These are phyloP conservation scores for Gracilaria gracilis DNA, from an alignment of 23 red algal genomes.

Conservation along the genomic window DNA sequence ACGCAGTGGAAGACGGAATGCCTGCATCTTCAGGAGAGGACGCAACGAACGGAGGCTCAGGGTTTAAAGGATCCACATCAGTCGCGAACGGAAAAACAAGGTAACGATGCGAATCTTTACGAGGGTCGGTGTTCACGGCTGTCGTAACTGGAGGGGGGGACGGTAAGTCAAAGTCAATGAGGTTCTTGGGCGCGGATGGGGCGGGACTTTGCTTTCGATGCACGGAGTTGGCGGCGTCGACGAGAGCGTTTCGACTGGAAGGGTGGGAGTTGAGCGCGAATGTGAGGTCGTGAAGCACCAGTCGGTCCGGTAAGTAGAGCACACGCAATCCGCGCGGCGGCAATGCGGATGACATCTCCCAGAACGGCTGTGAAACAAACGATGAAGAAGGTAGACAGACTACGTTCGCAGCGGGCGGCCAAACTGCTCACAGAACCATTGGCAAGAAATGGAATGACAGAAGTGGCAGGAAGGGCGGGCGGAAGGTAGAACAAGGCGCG, in stretches of 20 bases:
- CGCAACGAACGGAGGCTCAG: conserved; percentile 3
- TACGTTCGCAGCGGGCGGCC: neutral
- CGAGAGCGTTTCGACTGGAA: conserved; percentile 81
- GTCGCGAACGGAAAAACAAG: conserved; percentile 77
- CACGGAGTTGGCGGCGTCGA: conserved; percentile 83
- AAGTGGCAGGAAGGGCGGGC: neutral
- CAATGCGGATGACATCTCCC: neutral
- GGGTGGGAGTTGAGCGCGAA: conserved; percentile 60
- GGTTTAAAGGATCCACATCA: conserved; percentile 20
- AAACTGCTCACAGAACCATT: neutral
- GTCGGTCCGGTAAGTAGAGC: conserved; percentile 71
- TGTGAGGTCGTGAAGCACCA: conserved; percentile 82
- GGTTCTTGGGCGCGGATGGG: conserved; percentile 17
- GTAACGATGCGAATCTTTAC: conserved; percentile 49
- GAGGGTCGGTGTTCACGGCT: conserved; percentile 47
- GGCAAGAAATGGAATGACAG: neutral
- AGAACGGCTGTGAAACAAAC: neutral
- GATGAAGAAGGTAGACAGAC: neutral
- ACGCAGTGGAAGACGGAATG: conserved; percentile 12
- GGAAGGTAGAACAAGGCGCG: neutral
- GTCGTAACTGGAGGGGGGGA: conserved; percentile 40
- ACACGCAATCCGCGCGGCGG: conserved; percentile 79
- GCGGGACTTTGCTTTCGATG: conserved; percentile 16
- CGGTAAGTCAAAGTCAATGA: conserved; percentile 56
- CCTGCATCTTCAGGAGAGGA: conserved; percentile 41